These are phyloP conservation scores for Setaria viridis DNA, from an alignment of 202 grass and related monocot species.

Conservation along the genomic window DNA sequence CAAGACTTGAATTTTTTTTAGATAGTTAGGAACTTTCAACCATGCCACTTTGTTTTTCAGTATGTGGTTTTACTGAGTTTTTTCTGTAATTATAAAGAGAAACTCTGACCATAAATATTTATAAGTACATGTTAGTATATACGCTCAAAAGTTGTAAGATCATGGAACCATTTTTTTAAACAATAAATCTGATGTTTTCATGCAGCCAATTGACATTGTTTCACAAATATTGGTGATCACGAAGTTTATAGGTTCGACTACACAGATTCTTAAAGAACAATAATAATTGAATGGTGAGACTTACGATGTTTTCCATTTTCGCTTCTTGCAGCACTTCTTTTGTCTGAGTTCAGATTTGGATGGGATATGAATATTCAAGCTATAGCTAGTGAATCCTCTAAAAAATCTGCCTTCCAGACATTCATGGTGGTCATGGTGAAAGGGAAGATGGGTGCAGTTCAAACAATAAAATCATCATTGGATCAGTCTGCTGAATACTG, in stretches of 20 bases:
- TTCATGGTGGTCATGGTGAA: slow-evolving; percentile 89
- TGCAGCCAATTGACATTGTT: not conserved
- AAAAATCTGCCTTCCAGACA: slow-evolving; percentile 78
- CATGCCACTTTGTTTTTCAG: slow-evolving; percentile 1
- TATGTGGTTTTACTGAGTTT: not conserved
- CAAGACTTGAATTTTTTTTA: not conserved
- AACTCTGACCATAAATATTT: slow-evolving; percentile 3
- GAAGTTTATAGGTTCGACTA: not conserved
- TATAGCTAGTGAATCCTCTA: slow-evolving; percentile 67
- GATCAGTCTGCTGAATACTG: slow-evolving; percentile 57
- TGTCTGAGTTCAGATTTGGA: slow-evolving; percentile 93
- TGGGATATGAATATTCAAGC: slow-evolving; percentile 80
- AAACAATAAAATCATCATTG: slow-evolving; percentile 61
- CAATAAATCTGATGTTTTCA: not conserved
- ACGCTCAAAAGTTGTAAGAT: not conserved
- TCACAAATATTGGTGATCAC: not conserved
- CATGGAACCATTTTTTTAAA: slow-evolving; percentile 20
- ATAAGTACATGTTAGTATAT: slow-evolving; percentile 11
- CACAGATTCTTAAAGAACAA: slow-evolving; percentile 19
- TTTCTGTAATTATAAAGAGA: not conserved
- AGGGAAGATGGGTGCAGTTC: slow-evolving; percentile 52
- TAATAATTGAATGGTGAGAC: slow-evolving; percentile 4
- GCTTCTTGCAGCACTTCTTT: slow-evolving; percentile 71
- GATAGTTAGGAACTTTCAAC: not conserved
- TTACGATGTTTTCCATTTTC: slow-evolving; percentile 27